A percentile compares a stretch with the other conserved stretches of the same genome.
These are phyloP conservation scores for Geotrichum klebahnii DNA, from an alignment of 1,139 yeast species.

Conservation along the genomic window DNA sequence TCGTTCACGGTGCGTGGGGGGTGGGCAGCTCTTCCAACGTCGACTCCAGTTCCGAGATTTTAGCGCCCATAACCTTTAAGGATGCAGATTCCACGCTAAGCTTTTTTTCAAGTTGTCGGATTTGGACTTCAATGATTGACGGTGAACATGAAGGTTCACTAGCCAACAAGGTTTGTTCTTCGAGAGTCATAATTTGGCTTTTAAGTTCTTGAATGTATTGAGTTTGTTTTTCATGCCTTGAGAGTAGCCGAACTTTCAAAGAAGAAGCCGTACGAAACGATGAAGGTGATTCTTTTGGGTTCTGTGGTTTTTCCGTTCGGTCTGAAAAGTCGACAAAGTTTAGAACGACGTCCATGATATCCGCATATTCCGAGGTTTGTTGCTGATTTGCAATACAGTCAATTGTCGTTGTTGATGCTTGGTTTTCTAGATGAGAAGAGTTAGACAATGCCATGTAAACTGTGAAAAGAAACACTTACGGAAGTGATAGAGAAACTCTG, in stretches of 20 bases:
- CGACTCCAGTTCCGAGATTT: not conserved
- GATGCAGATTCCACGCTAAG: slow-evolving; percentile 4
- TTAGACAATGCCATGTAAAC: not conserved
- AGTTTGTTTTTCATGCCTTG: slow-evolving; percentile 9
- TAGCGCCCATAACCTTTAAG: not conserved
- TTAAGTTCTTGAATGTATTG: slow-evolving; percentile 14
- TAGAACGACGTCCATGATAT: slow-evolving; percentile 18
- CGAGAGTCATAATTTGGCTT: slow-evolving; percentile 17
- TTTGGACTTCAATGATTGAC: slow-evolving; percentile 6
- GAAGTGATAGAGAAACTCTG: not conserved
- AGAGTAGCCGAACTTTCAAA: too few relatives aligned
- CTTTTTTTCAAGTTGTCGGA: slow-evolving; percentile 8
- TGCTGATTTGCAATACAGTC: slow-evolving; percentile 11
- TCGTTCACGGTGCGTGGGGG: too few relatives aligned
- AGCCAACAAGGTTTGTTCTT: slow-evolving; percentile 12
- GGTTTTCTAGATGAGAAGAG: slow-evolving; percentile 2
- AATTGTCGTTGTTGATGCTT: slow-evolving; percentile 7
- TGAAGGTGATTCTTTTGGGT: not conserved
- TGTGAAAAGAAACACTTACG: not conserved
- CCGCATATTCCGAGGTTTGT: slow-evolving; percentile 14
- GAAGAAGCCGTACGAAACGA: too few relatives aligned
- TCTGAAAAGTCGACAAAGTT: slow-evolving; percentile 14
- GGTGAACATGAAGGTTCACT: not conserved
- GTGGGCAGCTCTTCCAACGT: not conserved
- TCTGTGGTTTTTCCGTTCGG: not conserved